These are phyloP conservation scores for Fomes fomentarius DNA, from an alignment of 1,284 basidiomycete genomes.

Conservation along the genomic window DNA sequence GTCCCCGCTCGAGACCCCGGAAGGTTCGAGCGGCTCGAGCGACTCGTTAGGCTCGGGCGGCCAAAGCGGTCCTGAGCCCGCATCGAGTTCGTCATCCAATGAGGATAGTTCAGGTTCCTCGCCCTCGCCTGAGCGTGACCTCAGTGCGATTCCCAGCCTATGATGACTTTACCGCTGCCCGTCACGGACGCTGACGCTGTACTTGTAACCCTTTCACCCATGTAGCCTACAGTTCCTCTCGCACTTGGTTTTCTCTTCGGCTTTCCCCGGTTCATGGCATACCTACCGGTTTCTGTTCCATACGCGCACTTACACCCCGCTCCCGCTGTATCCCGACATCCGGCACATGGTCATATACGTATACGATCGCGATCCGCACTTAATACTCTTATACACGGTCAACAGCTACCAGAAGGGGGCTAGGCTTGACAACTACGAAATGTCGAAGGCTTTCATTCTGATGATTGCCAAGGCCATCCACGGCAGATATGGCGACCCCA, in stretches of 20 bases:
- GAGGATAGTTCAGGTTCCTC: slow-evolving; percentile 7
- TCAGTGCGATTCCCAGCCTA: background rate
- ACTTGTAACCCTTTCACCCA: background rate
- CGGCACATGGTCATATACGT: background rate
- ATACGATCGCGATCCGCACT: too few relatives aligned
- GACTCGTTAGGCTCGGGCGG: background rate
- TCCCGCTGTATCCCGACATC: background rate
- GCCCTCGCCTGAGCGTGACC: background rate
- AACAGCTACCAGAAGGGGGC: too few relatives aligned
- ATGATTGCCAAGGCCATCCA: too few relatives aligned
- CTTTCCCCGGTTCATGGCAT: too few relatives aligned
- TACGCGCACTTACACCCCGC: too few relatives aligned
- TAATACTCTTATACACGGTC: too few relatives aligned
- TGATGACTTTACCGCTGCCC: too few relatives aligned
- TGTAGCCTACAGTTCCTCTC: slow-evolving; percentile 14
- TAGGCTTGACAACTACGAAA: too few relatives aligned
- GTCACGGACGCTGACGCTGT: slow-evolving; percentile 2
- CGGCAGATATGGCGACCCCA: too few relatives aligned
- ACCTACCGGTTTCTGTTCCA: too few relatives aligned
- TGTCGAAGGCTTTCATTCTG: too few relatives aligned
- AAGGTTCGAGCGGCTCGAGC: slow-evolving; percentile 15
- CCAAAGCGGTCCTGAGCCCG: background rate
- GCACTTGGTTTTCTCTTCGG: background rate
- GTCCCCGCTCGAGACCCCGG: slow-evolving; percentile 35
- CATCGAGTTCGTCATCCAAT: slow-evolving; percentile 8